Evolutionary conservation across 1,284 basidiomycete species (phyloP), one percentile per base, ranked within the genome.

Genomic region (Hemileia vastatrix): DNA sequence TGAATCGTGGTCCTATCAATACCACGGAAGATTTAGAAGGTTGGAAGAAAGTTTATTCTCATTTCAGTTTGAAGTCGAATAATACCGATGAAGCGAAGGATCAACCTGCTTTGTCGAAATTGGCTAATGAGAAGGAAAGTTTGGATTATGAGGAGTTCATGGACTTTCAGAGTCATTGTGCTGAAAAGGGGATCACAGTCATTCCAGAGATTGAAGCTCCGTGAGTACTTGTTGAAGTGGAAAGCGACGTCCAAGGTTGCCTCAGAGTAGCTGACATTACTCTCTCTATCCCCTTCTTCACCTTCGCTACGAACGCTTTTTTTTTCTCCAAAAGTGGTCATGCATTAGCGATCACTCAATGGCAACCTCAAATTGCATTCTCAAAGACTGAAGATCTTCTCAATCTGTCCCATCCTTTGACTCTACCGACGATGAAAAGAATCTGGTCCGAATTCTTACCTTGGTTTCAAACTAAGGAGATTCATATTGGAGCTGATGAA

Each of bases 401-500:
- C 13, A 78, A 78, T 74, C 77, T 63, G 70, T 76, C 45, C 51
- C 67, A 75, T 63, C 77, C 78, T 0, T 76, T 75, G 24, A 78
- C 77, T 2, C 73, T 77, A 51, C 76, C 76, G 11, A 74, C 73
- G 0, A 66, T 79, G 40, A 72, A 77, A 59, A 68, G 71, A 6
- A 72, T 78, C 31, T 79, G 78, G 78, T 66, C 72, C 4, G 76
- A 77, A 51, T 71, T 78, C 51, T 69, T 79, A 19, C 76, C 77
- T 1, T 78, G 77, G 78, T 77, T 79, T 51, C 68, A 72, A 31
- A 55, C 45, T 1, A 40, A 24, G 23, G n/a, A 43, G 6, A 76
- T 79, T 21, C 77, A 76, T 13, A 78, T 79, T 43, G 78, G 78
- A 36, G 65, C 78, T 21, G 78, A 79, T 57, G 77, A 79, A 66